Percentiles rank a stretch among this genome's conserved stretches.
Conservation (phyloP, 202 grass and related monocot genomes). For the Saccharum hybrid region DNA sequence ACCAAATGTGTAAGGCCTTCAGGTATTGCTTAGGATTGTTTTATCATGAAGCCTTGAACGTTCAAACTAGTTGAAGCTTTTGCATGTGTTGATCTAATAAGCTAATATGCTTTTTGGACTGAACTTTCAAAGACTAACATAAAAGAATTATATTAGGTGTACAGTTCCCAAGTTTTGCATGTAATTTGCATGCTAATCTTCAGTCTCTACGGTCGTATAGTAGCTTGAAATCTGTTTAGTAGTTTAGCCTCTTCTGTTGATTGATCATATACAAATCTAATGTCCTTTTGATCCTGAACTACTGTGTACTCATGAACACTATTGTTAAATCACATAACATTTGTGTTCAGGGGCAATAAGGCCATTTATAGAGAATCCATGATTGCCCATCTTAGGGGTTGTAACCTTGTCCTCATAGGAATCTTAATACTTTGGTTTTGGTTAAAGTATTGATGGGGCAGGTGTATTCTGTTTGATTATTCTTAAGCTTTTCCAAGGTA, state of each 20-base stretch:
- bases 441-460: too few species aligned
- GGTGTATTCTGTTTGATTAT: slow-evolving; percentile 3
- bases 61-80: background rate
- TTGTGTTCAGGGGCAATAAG: background rate
- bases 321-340: background rate
- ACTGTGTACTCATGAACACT: too few species aligned
- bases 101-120: background rate
- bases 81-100: background rate
- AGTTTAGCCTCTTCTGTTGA: background rate
- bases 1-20: background rate
- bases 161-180: background rate
- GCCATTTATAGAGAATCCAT: background rate
- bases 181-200: background rate
- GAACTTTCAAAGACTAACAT: background rate
- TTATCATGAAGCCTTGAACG: background rate
- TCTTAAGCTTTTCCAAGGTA: background rate
- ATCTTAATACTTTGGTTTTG: background rate
- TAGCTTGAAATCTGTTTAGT: background rate
- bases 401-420: background rate
- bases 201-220: background rate
- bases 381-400: background rate
- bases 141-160: too few species aligned
- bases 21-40: background rate
- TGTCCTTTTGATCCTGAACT: too few species aligned
- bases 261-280: background rate